Evolutionary conservation across 345 rosid species (phyloP), one percentile per base, ranked within the genome.

Genomic region (Boechera divaricarpa): DNA sequence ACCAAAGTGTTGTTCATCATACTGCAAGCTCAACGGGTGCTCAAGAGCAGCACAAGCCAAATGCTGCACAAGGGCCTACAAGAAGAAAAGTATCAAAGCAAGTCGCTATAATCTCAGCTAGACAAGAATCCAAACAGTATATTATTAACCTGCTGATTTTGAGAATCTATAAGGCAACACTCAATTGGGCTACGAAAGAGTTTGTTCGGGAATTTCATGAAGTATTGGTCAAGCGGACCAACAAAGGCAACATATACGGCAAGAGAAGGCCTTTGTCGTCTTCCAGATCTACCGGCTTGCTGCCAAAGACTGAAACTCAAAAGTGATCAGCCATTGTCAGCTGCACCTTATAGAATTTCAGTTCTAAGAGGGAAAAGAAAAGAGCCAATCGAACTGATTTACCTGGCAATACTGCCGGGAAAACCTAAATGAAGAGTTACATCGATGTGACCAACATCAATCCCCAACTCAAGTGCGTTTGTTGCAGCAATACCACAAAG

Each of bases 351-450:
- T 13, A 38, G 57, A 70, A 44, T 44, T 24, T 62, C 49, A 41
- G 44, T 42, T 35, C n/a, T 45, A 21, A 15, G 15, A 64, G 67
- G 36, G 15, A 68, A 48, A 65, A 6, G 29, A 72, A 66, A 65
- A 75, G 54, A 70, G 58, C 57, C 71, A 31, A 64, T 31, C 26
- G 70, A 57, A 81, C 58, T 53, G 39, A 61, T 28, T 33, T 84
- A 94, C 98, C 98, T 94, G 51, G 97, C 89, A 77, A 92, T 83
- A 75, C 97, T 94, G 49, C 98, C 98, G 69, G 98, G 98, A 79
- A 94, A 94, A 54, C 98, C 97, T 81, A 94, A 83, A 88, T 94
- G 98, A 79, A 94, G 80, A 58, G 98, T 92, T 41, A 87, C 97
- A 63, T 94, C 97, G 61, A 94, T 89, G 70, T 90, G 97, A 44